Evolutionary conservation across 768 basidiomycete species (phyloP), one percentile per base, ranked within the genome.

Genomic region (Tulasnella sp.): DNA sequence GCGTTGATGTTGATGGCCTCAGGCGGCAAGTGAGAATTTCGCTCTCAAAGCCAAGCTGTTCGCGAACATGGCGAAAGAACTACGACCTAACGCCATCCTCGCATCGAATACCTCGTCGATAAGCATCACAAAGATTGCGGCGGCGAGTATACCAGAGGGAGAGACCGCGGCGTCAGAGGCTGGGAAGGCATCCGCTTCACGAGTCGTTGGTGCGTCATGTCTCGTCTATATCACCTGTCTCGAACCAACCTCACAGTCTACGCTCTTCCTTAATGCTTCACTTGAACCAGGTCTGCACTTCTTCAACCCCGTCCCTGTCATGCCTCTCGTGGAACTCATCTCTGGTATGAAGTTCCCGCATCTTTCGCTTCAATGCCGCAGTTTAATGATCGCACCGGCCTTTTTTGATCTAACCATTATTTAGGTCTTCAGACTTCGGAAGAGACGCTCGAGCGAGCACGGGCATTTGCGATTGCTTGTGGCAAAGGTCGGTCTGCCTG

Each of bases 261-360:
- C 34, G 34, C 34, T 15, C n/a, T 61, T 49, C 15, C 24, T 62
- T 51, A 38, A 56, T 19, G 27, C 5, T n/a, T n/a, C 4, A 41
- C 23, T 19, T 4, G 27, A 44, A 38, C 10, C 54, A 91, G 89
- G 85, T 11, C 74, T 95, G 43, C 92, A 95, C 70, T 96, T 93
- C 76, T 95, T 96, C 75, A 95, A 97, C 67, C 94, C 94, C 3
- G 94, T 96, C 3, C 94, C 94, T 2, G 88, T 95, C 30, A 96
- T 96, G 93, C 88, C 87, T 85, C 75, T 96, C 4, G 92, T 96
- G n/a, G 94, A 98, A 70, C 74, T 98, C 4, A 96, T 98, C 54
- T 83, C 94, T 1, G 92, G 56, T 58, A 27, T 29, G 45, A 4
- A 17, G 2, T 24, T 17, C 13, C 11, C 5, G n/a, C n/a, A n/a